These are phyloP conservation scores for Fabrea salina DNA, from an alignment of 169 alveolate genomes.

Conservation along the genomic window DNA sequence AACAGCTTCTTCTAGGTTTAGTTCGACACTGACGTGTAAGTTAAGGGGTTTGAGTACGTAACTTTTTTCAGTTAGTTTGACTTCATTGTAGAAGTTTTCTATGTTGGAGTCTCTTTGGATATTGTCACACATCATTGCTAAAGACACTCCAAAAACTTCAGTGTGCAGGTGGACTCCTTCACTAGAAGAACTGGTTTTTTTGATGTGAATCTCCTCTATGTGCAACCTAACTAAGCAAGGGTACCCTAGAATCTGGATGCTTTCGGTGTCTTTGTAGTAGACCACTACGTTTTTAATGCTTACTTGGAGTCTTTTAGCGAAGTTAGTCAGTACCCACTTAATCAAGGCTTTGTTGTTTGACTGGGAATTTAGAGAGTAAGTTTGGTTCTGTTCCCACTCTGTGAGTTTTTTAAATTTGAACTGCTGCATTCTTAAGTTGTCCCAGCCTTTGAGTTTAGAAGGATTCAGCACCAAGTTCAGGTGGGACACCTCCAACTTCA, in stretches of 20 bases:
- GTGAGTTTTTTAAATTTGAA: too few relatives aligned
- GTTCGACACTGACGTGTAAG: background rate
- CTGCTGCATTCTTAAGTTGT: background rate
- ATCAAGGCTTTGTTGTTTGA: too few relatives aligned
- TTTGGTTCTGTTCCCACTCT: too few relatives aligned
- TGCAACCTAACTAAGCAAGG: conserved; percentile 1
- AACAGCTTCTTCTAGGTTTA: background rate
- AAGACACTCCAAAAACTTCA: background rate
- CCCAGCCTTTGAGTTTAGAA: background rate
- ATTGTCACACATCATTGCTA: conserved; percentile 4
- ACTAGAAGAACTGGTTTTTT: background rate
- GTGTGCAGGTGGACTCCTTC: background rate
- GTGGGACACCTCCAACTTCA: background rate
- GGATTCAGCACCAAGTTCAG: conserved; percentile 9
- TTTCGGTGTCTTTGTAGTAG: conserved; percentile 6
- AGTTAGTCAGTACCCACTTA: too few relatives aligned
- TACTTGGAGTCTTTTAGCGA: too few relatives aligned
- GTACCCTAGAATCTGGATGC: background rate
- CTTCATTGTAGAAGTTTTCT: background rate
- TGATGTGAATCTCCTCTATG: background rate
- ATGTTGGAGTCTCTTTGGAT: background rate
- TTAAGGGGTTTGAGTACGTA: background rate
- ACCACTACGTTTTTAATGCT: background rate
- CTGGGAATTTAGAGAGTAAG: too few relatives aligned
- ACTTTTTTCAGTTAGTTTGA: conserved; percentile 1